Base-by-base conservation (phyloP, 257 asterid genomes). In the Cinchona pubescens region DNA sequence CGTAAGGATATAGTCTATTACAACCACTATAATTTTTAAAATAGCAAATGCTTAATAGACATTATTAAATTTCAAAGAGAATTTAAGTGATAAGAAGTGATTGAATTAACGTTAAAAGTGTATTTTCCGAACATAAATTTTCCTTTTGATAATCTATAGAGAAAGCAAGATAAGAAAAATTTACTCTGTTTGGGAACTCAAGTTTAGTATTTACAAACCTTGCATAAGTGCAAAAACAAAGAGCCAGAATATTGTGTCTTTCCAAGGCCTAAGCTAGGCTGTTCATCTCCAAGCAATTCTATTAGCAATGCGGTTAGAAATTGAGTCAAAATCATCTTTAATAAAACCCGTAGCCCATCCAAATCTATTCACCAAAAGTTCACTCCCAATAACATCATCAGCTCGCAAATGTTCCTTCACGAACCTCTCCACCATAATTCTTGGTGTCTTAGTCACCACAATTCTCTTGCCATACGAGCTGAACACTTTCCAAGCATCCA, bases 341-440 rank as follows among this genome's bases (percentile, higher is more conserved):
- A 90, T 60, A 15, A 91, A 85, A 40, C 97, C 97, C 3, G 90
- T 92, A 0, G 87, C 92, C 16, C 83, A 84, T 48, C 97, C 97
- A 45, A 85, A 86, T 19, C 95, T 66, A 60, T 82, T 91, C n/a
- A 83, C 90, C 0, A 63, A 43, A 23, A 94, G 89, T 53, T 88
- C 91, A 42, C 79, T 73, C 43, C 96, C 98, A 27, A 94, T 58
- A 7, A 89, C 96, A 2, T 81, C 86, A n/a, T 89, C 96, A 0
- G 87, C 96, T 15, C 88, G 53, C 73, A 92, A 81, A 72, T 94
- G 95, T 71, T 84, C 97, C 87, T 87, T 90, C 64, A 76, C 95
- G 37, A 94, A 94, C 80, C 83, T 88, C 83, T 90, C 95, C 74
- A 92, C 96, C 93, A 94, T 87, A n/a, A 92, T 46, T 64, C 85